Base-by-base conservation (phyloP, 768 basidiomycete species). In the Russula olivacea region DNA sequence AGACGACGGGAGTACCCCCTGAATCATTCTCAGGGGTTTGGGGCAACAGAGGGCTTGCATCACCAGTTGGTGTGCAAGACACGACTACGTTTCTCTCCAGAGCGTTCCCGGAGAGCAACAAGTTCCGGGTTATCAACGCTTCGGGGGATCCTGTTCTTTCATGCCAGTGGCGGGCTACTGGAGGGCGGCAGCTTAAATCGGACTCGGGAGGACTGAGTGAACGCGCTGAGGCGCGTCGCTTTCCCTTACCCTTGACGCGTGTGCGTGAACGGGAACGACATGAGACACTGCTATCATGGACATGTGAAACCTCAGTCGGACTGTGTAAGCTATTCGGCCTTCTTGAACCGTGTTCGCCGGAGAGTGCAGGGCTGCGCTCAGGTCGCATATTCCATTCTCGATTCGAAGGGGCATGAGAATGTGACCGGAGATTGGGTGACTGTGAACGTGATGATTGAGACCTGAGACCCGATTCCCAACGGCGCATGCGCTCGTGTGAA, bases 401-500 rank as follows among this genome's bases (percentile, higher is more conserved):
- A 43, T 19, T 49, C 8, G 58, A 45, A 25, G 76, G 72, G 61
- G 60, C 52, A 15, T 66, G 63, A 17, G 58, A 66, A 36, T 58
- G 61, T 0, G 14, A 53, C 7, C n/a, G 69, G 63, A 38, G 72
- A 34, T 58, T 41, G 14, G 75, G 76, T 5, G 69, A 66, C 4
- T 61, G 66, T 12, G 72, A 67, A 7, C 66, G 66, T 12, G 71
- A 65, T 11, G 71, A 65, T 1, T 61, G 61, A 14, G 61, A 68
- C 12, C 56, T 1, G 21, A 21, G 67, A 2, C 30, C 41, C 3
- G 68, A 61, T 41, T 73, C 55, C 64, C 71, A 74, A 66, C 77
- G 73, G 25, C 72, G 71, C 23, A 61, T 65, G 38, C 69, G 72
- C 23, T 73, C 69, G 25, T 65, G 65, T 6, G 59, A 69, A 10